Base-by-base conservation (phyloP, 2,329 filamentous ascomycete species). In the Biscogniauxia sp. region DNA sequence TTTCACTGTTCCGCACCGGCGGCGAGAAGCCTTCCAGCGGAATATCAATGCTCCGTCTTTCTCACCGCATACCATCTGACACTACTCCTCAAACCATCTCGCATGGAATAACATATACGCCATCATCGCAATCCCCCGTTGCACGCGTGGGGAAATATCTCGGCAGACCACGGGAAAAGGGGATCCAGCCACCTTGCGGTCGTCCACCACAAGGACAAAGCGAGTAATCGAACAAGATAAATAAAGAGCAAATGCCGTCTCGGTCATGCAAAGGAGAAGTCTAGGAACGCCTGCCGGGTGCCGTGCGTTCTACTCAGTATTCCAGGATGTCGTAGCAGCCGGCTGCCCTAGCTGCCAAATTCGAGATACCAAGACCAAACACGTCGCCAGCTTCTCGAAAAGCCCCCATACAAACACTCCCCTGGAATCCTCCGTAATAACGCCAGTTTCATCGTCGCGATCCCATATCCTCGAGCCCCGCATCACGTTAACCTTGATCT, bases 211-310 rank as follows among this genome's bases (percentile, higher is more conserved):
- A 71, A 69, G 70, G 68, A 69, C 63, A 69, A 70, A 69, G 69
- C 66, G 72, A 72, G 68, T 71, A 73, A 72, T 73, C 67, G 73
- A 74, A 74, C 71, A 74, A 74, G 70, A 73, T 71, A 72, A 72
- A 73, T 71, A 75, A 73, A 73, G 76, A 79, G 77, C 75, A 77
- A 78, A 78, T 77, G 78, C 77, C 77, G 76, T 79, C 75, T 78
- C 74, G 76, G 76, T 79, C 78, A 80, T 82, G 80, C 79, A 80
- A 75, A 78, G 76, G 78, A 76, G 71, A 79, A 77, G 76, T 81
- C 80, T 80, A 79, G 77, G 77, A 77, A 69, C 67, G 68, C 67
- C 66, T 54, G 61, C 56, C 61, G 64, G 55, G 61, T 66, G 61
- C 64, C 66, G 61, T 67, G 62, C 67, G 54, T 69, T 66, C 65